Evolutionary conservation across 2,329 filamentous ascomycete genomes (phyloP).

Genomic region (Ascosphaera aggregata): DNA sequence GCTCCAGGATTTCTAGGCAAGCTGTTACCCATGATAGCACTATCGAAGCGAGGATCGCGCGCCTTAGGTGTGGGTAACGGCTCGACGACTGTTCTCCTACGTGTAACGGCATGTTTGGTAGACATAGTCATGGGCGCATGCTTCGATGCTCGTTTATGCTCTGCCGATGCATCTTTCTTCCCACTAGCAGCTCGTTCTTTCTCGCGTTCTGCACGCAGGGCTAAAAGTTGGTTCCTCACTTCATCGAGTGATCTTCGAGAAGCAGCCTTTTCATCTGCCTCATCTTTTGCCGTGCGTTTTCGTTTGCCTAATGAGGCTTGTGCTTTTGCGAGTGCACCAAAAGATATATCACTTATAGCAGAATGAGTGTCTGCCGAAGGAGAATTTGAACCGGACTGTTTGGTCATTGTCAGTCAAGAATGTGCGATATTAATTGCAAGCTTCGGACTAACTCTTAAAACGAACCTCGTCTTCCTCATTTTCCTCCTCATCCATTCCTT

Average conservation of each 20-base stretch:
- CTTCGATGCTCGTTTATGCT: conserved; percentile 34
- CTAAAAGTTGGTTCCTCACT: conserved; percentile 17
- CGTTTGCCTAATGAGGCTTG: conserved; percentile 34
- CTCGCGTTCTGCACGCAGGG: conserved; percentile 20
- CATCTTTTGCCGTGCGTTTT: conserved; percentile 7
- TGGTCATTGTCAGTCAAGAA: no score
- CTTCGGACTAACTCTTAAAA: no score
- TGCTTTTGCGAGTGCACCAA: conserved; percentile 73
- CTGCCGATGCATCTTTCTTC: conserved; percentile 5
- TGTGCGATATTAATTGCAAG: no score
- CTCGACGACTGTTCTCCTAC: conserved; percentile 50
- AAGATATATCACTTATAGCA: conserved; percentile 43
- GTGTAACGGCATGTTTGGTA: conserved; percentile 61
- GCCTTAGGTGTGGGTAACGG: conserved; percentile 31
- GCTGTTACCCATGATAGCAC: conserved; percentile 23
- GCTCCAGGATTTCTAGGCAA: conserved; percentile 12
- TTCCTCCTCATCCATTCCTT: conserved; percentile 5
- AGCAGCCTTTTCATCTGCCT: conserved; percentile 7
- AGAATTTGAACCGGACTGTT: conserved; percentile 4
- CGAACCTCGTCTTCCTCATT: conserved; percentile 16
- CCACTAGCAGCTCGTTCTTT: conserved; percentile 9
- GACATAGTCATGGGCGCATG: conserved; percentile 71
- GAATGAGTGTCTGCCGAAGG: conserved; percentile 16
- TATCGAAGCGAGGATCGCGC: conserved; percentile 79
- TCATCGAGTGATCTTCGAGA: conserved; percentile 13